Evolutionary conservation across 2,329 filamentous ascomycete genomes (phyloP).

Genomic region (Apiospora arundinis): DNA sequence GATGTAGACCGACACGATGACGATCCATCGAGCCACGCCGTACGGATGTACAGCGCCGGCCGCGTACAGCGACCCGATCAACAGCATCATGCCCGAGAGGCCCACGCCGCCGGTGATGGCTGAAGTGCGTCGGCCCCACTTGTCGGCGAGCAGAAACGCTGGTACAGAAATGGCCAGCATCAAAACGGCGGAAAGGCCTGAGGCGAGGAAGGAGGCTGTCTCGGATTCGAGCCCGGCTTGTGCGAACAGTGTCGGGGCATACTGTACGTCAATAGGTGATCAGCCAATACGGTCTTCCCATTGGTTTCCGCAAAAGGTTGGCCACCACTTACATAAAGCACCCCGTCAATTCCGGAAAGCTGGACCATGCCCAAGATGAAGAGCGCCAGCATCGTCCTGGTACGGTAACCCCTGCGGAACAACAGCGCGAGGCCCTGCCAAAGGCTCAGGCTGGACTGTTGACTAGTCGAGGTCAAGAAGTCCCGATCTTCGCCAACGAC

Average conservation of each 20-base stretch:
- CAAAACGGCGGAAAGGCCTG: slow-evolving; percentile 63
- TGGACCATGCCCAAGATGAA: slow-evolving; percentile 67
- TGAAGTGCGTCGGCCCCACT: slow-evolving; percentile 61
- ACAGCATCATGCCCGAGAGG: slow-evolving; percentile 56
- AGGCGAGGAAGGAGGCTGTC: slow-evolving; percentile 64
- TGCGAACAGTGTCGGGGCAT: slow-evolving; percentile 65
- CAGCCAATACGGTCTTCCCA: neutral
- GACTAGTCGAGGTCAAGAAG: slow-evolving; percentile 43
- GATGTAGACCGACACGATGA: slow-evolving; percentile 56
- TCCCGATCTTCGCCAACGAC: slow-evolving; percentile 51
- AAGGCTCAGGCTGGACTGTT: slow-evolving; percentile 37
- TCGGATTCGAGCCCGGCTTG: slow-evolving; percentile 63
- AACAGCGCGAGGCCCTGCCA: slow-evolving; percentile 42
- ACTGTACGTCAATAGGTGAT: slow-evolving; percentile 44
- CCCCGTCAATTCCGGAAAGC: slow-evolving; percentile 66
- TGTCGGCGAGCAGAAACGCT: slow-evolving; percentile 61
- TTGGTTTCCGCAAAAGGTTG: neutral
- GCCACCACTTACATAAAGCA: slow-evolving; percentile 57
- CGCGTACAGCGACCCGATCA: slow-evolving; percentile 61
- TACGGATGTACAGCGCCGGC: slow-evolving; percentile 47
- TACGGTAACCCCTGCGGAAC: slow-evolving; percentile 49
- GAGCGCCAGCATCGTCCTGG: slow-evolving; percentile 34
- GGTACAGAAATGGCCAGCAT: slow-evolving; percentile 65
- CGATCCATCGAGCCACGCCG: slow-evolving; percentile 54
- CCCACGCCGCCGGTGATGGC: slow-evolving; percentile 59